These are phyloP conservation scores for Colletotrichum filicis DNA, from an alignment of 2,329 filamentous ascomycete genomes.

Conservation along the genomic window DNA sequence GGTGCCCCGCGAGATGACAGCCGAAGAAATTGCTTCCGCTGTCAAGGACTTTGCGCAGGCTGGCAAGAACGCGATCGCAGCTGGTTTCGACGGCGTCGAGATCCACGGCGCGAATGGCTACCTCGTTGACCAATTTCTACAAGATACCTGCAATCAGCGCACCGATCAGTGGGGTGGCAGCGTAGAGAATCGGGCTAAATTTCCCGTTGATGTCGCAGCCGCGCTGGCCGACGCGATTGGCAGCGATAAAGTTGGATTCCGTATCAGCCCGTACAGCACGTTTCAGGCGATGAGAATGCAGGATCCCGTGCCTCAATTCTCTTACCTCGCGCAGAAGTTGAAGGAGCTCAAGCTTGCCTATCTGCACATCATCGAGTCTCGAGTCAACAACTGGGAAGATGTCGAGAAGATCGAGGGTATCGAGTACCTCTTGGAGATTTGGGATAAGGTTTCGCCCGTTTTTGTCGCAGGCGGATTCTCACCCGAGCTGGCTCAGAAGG, in stretches of 20 bases:
- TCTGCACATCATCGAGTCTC: conserved; percentile 70
- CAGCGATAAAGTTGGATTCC: conserved; percentile 62
- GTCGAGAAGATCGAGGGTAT: conserved; percentile 46
- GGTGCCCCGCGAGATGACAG: conserved; percentile 71
- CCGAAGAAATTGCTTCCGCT: conserved; percentile 70
- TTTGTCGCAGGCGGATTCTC: conserved; percentile 49
- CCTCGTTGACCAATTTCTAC: conserved; percentile 70
- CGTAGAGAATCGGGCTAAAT: conserved; percentile 61
- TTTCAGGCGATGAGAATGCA: conserved; percentile 74
- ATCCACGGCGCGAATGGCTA: conserved; percentile 69
- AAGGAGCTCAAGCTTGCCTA: conserved; percentile 67
- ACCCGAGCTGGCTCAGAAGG: conserved; percentile 36
- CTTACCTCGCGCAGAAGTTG: conserved; percentile 63
- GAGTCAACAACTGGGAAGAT: conserved; percentile 57
- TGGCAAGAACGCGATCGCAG: conserved; percentile 64
- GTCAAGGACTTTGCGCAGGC: conserved; percentile 67
- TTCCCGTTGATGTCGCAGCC: conserved; percentile 62
- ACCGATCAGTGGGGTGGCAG: conserved; percentile 64
- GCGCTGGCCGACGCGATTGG: conserved; percentile 56
- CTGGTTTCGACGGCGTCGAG: conserved; percentile 79
- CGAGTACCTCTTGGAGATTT: conserved; percentile 48
- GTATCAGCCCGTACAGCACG: conserved; percentile 68
- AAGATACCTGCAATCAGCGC: conserved; percentile 59
- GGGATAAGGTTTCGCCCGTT: conserved; percentile 41
- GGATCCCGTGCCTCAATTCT: conserved; percentile 72